Conservation (phyloP, 2,329 filamentous ascomycete genomes). For the Diaporthe australafricana region DNA sequence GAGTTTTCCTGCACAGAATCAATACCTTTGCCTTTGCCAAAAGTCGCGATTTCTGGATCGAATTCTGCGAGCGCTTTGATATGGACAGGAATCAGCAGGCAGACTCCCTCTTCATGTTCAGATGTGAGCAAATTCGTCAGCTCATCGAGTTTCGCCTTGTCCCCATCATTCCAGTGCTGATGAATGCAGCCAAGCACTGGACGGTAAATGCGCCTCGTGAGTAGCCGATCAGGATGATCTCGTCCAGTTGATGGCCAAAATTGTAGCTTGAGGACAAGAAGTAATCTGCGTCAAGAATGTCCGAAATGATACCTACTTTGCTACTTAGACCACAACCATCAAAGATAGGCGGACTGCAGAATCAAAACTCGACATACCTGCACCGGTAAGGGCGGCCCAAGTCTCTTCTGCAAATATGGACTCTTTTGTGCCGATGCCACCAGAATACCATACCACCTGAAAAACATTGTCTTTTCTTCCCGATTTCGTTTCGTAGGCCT, state of each 20-base stretch:
- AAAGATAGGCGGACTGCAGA: neutral
- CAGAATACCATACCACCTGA: neutral
- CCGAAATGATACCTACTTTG: neutral
- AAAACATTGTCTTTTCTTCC: neutral
- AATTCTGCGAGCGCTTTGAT: neutral
- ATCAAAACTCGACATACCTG: neutral
- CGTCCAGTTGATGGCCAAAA: neutral
- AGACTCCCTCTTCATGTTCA: neutral
- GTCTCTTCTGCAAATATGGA: neutral
- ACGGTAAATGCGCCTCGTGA: neutral
- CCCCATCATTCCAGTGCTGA: too few relatives aligned
- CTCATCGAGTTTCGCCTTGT: neutral
- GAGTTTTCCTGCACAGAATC: neutral
- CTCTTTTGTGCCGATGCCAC: neutral
- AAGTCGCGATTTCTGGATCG: neutral
- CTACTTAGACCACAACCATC: neutral
- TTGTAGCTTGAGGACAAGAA: neutral
- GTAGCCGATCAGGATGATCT: neutral
- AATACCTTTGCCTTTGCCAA: neutral
- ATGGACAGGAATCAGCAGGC: neutral
- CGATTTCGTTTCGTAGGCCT: neutral
- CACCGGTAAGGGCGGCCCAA: neutral
- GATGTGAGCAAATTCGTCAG: neutral
- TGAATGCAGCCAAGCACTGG: neutral
- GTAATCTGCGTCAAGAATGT: neutral